Evolutionary conservation across 805 yeast species (phyloP), one percentile per base, ranked within the genome.

Genomic region (Wickerhamiella occidentalis): DNA sequence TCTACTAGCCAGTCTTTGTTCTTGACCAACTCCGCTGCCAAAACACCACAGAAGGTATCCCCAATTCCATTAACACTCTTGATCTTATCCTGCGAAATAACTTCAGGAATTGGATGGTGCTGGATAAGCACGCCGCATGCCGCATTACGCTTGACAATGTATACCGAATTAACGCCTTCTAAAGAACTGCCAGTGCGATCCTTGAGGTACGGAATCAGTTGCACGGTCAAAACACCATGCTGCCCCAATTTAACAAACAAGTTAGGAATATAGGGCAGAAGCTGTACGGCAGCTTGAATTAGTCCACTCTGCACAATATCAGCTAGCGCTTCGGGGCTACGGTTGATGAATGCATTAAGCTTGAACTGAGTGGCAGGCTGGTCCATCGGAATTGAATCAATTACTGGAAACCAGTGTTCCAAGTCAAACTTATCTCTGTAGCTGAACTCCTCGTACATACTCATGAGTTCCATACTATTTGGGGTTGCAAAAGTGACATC

Each of bases 21-120:
- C 17, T 52, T 48, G 1, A 68, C 63, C 45, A 73, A 52, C 50
- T 69, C 69, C 2, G 79, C 66, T 11, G 77, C 61, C 19, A 86
- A 54, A 23, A 72, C 76, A 0, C 95, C 95, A 25, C 78, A 72
- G 40, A 86, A 69, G 0, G 92, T 73, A 63, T 86, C 95, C 9
- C 95, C 96, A 0, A 94, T 94, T 2, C 95, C 96, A 8, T 90
- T 85, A 28, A 83, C 94, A 55, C 80, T 84, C 25, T 64, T 65
- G 11, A 82, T 71, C 0, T 62, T 59, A 2, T 68, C 60, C 0
- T 74, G 69, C 2, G 54, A 50, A 6, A 61, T 55, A 1, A 66
- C 63, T 2, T 73, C 64, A 1, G 58, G 53, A 0, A 75, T 72
- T 2, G 67, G 66, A 61, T 73, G 81, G 60, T 82, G 80, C 56